Percentiles rank a stretch among this genome's conserved stretches.
Conservation (phyloP, 306 rosid species). For the Delonix regia region DNA sequence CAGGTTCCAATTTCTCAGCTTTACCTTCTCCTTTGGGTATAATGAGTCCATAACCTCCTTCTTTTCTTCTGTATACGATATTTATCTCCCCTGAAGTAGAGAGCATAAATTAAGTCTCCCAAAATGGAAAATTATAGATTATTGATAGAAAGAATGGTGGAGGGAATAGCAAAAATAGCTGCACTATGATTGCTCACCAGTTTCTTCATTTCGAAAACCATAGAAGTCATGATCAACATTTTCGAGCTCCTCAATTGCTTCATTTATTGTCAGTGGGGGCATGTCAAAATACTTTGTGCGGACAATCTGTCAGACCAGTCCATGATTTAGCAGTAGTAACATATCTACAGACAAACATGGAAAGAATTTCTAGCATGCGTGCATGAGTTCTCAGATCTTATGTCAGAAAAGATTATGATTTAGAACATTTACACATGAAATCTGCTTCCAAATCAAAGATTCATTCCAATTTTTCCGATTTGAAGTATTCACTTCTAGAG, state of each 20-base stretch:
- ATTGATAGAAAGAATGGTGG: not conserved
- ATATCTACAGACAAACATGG: not conserved
- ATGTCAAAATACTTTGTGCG: conserved; percentile 92
- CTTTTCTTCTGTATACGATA: conserved; percentile 79
- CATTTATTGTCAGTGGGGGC: conserved; percentile 86
- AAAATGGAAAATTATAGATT: conserved; percentile 22
- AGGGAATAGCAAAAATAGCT: conserved; percentile 12
- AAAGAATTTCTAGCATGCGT: conserved; percentile 10
- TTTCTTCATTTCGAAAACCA: conserved; percentile 92
- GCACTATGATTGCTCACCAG: conserved; percentile 48
- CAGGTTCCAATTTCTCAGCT: conserved; percentile 53
- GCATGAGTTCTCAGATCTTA: not conserved
- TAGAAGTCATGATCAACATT: conserved; percentile 89
- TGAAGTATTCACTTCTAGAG: not conserved
- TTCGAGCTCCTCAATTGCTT: conserved; percentile 87
- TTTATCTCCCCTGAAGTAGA: conserved; percentile 72
- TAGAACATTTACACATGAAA: not conserved
- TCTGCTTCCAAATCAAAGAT: not conserved
- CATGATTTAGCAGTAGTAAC: conserved; percentile 4
- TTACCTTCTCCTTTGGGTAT: conserved; percentile 68
- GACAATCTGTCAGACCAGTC: conserved; percentile 59
- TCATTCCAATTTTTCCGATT: not conserved
- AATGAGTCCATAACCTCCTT: conserved; percentile 87
- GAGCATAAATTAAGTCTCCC: conserved; percentile 27
- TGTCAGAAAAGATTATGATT: not conserved